Base-by-base conservation (phyloP, 768 basidiomycete species). In the Butyriboletus loyo region DNA sequence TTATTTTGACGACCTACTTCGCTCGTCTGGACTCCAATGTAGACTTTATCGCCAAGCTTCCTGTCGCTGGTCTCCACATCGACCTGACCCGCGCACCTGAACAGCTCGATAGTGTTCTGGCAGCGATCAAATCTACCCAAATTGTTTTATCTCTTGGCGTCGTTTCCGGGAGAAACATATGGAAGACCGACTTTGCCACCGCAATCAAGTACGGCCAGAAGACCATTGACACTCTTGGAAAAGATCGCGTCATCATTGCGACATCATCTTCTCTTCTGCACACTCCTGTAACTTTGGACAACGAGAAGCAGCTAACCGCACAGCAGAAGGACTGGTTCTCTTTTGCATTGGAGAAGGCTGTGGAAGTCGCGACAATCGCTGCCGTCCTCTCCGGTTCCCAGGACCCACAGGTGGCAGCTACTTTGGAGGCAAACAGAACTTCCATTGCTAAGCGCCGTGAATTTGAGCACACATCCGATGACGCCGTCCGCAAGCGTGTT, bases 291-390 rank as follows among this genome's bases (percentile, higher is more conserved):
- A 95, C 95, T 46, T 84, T 98, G 70, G 85, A 85, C 41, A 87
- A 86, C 28, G 97, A 99, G 80, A 91, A 80, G 61, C 91, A 94
- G 75, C 80, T 99, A 65, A 89, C 90, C 31, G 68, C 78, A 19
- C 83, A 96, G 71, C 89, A 94, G 72, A 89, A 86, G 75, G 93
- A 96, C 67, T 99, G 97, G 96, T 92, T 99, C 77, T 91, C 97
- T 7, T 99, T 98, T 72, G 97, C 97, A 47, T 77, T 89, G 54
- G 96, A 99, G 81, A 99, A 99, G 80, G 90, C 89, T 28, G 75
- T 74, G 39, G 97, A 99, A 73, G 93, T 98, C 65, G 78, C 94
- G 41, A 78, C 79, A 59, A 85, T 98, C 62, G 94, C 96, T 51
- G 82, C 89, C 46, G 84, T 83, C 54, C 80, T 96, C 53, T 90